Conservation (phyloP, 2,329 filamentous ascomycete species). For the Pseudophaeomoniella oleicola region DNA sequence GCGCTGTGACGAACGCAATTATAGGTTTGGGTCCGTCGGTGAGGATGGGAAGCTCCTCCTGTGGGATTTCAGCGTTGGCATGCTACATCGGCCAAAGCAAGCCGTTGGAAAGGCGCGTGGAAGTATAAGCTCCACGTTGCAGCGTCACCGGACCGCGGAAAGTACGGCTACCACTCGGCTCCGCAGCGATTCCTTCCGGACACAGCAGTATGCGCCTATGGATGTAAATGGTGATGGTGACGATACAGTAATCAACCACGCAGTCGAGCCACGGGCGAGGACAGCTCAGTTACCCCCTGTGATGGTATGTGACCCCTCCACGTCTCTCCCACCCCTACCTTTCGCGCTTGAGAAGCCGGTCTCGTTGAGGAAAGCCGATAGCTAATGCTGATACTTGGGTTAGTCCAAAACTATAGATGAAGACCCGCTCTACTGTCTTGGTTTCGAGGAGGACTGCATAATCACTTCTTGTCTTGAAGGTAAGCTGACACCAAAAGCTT, state of each 20-base stretch:
- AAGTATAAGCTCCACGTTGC: slow-evolving; percentile 33
- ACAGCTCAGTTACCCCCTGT: slow-evolving; percentile 84
- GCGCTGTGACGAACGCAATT: slow-evolving; percentile 90
- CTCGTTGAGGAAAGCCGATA: too few relatives aligned
- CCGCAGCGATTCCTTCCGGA: slow-evolving; percentile 54
- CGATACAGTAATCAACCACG: slow-evolving; percentile 52
- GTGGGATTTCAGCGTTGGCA: slow-evolving; percentile 96
- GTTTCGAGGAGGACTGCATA: slow-evolving; percentile 87
- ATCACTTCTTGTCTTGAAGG: slow-evolving; percentile 85
- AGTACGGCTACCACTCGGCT: slow-evolving; percentile 41
- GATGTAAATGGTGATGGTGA: neutral
- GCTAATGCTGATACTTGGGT: too few relatives aligned
- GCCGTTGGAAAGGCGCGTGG: slow-evolving; percentile 27
- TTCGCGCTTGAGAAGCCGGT: too few relatives aligned
- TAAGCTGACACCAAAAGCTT: slow-evolving; percentile 31
- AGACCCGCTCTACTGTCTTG: slow-evolving; percentile 77
- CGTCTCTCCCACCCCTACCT: too few relatives aligned
- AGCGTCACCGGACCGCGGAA: slow-evolving; percentile 49
- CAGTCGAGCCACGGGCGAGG: slow-evolving; percentile 69
- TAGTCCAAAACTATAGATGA: slow-evolving; percentile 72
- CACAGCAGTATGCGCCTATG: neutral
- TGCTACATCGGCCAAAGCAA: slow-evolving; percentile 81
- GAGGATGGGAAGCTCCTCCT: slow-evolving; percentile 82
- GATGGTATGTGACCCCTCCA: slow-evolving; percentile 54
- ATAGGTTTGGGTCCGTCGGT: slow-evolving; percentile 89